These are phyloP conservation scores for Exobasidium rhododendri DNA, from an alignment of 1,284 basidiomycete species.

Conservation along the genomic window DNA sequence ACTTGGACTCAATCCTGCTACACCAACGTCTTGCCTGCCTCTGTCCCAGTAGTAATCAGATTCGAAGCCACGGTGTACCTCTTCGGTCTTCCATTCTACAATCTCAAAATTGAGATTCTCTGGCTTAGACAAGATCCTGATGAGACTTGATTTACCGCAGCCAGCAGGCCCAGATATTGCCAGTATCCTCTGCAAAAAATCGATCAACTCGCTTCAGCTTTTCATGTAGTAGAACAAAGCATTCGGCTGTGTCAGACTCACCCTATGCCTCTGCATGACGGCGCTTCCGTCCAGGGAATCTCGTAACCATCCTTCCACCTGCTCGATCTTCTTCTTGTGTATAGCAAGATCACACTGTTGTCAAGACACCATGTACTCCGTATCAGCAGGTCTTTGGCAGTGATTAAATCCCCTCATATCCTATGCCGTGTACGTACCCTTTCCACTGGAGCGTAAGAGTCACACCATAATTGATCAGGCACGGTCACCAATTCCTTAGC, in stretches of 20 bases:
- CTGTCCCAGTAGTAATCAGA: slow-evolving; percentile 2
- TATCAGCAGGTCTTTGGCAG: too few species aligned
- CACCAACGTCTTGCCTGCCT: neutral
- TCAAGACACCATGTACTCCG: too few species aligned
- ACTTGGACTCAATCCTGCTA: too few species aligned
- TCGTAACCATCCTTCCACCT: slow-evolving; percentile 76
- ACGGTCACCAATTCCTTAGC: too few species aligned
- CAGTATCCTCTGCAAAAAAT: slow-evolving; percentile 63
- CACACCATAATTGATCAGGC: too few species aligned
- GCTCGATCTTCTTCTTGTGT: slow-evolving; percentile 78
- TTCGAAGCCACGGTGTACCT: neutral
- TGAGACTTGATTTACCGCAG: slow-evolving; percentile 80
- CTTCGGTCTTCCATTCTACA: slow-evolving; percentile 75
- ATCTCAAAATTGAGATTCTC: slow-evolving; percentile 74
- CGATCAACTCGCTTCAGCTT: too few species aligned
- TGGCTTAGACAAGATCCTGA: slow-evolving; percentile 66
- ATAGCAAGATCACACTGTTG: slow-evolving; percentile 68
- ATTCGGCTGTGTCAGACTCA: too few species aligned
- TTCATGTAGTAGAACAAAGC: too few species aligned
- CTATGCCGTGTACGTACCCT: too few species aligned
- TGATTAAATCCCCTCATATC: too few species aligned
- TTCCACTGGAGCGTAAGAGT: too few species aligned
- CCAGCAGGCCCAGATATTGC: slow-evolving; percentile 85
- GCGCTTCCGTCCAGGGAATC: slow-evolving; percentile 72
- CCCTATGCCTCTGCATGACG: slow-evolving; percentile 69